Evolutionary conservation across 129 eudicot species (phyloP), one percentile per base, ranked within the genome.

Genomic region (Flaveria robusta): DNA sequence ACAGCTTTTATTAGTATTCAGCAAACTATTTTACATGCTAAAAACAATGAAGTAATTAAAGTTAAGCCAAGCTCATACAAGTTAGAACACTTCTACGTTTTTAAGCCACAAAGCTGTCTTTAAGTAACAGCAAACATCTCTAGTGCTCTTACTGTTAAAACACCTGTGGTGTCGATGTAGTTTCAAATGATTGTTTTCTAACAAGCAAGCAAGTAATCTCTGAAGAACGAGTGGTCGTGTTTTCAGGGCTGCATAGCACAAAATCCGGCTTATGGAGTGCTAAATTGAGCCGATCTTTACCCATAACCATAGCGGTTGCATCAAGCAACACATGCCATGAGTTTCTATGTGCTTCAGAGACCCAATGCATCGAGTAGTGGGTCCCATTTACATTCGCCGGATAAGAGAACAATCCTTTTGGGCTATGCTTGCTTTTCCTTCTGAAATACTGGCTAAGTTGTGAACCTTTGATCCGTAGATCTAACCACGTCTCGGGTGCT

Each of bases 291-390:
- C 74, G 81, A 47, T 85, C 88, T 77, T 89, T 85, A 23, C 96
- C 96, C 72, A 85, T 88, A 59, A 71, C 78, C 43, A 87, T 31
- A 3, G 78, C 85, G 1, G 91, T 87, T 24, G 96, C 89, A 70
- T 89, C 96, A 20, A 89, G 87, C 80, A 89, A 75, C 75, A 89
- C 91, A 71, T 89, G 91, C 96, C 96, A 89, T 19, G 91, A 83
- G 63, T 85, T 89, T 72, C 91, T 74, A 79, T 89, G 96, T 1
- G 96, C 91, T 76, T 89, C 96, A 4, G 96, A 89, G 14, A 83
- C 87, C 96, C 93, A 89, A 83, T 89, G 96, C 96, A 85, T 85
- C 14, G 96, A 89, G 85, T 89, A 89, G 39, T 74, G 80, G 26
- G 89, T 87, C 81, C 91, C 91, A 26, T 89, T 81, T 45, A 89